These are phyloP conservation scores for Hsuehochloa calcarea DNA, from an alignment of 176 grass and related monocot genomes.

Conservation along the genomic window DNA sequence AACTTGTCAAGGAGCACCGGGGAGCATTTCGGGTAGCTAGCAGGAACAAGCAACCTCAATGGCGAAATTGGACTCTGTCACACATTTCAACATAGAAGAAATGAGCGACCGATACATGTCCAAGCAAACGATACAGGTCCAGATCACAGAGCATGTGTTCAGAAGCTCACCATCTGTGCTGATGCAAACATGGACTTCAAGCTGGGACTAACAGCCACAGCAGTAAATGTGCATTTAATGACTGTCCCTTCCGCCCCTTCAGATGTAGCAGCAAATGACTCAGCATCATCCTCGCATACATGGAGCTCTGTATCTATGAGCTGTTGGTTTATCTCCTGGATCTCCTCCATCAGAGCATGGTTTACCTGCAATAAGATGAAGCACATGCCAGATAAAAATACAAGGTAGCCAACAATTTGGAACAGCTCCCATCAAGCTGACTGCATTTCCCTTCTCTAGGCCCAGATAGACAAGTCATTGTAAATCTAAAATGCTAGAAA, in stretches of 20 bases:
- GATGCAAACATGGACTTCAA: slow-evolving; percentile 87
- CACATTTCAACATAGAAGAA: slow-evolving; percentile 30
- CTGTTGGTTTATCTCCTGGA: slow-evolving; percentile 81
- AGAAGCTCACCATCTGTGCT: slow-evolving; percentile 67
- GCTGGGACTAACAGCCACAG: slow-evolving; percentile 81
- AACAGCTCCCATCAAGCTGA: neutral
- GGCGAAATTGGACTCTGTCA: slow-evolving; percentile 90
- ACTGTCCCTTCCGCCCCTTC: slow-evolving; percentile 68
- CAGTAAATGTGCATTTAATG: slow-evolving; percentile 88
- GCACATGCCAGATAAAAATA: slow-evolving; percentile 8
- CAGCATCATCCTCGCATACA: slow-evolving; percentile 64
- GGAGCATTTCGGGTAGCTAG: slow-evolving; percentile 86
- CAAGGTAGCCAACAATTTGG: slow-evolving; percentile 10
- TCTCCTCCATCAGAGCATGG: slow-evolving; percentile 77
- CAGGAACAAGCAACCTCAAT: slow-evolving; percentile 88
- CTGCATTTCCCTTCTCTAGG: neutral
- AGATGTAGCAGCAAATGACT: slow-evolving; percentile 57
- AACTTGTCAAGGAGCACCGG: slow-evolving; percentile 89
- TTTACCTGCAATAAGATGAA: slow-evolving; percentile 58
- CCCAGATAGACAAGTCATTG: neutral
- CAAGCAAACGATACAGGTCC: neutral
- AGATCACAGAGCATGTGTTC: neutral
- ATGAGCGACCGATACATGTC: neutral
- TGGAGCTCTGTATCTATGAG: slow-evolving; percentile 87
- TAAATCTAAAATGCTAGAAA: neutral